phyloP scores from a whole-genome alignment of 2,329 filamentous ascomycete genomes.

The Madurella mycetomatis region DNA sequence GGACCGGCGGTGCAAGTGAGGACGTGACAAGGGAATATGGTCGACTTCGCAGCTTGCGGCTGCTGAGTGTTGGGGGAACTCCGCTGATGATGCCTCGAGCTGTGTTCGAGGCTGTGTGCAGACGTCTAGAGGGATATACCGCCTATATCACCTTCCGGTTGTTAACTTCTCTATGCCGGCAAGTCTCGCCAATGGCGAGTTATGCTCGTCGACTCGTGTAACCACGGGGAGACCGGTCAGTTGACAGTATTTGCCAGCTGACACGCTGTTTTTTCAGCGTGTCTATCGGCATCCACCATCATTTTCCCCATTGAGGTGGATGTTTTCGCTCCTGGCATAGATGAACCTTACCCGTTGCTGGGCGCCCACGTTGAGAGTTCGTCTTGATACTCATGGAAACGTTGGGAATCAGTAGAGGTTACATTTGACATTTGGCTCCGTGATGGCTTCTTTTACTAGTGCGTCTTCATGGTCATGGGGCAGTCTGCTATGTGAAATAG shows the following conservation, averaged over 20 bases:
- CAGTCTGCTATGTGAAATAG: background rate
- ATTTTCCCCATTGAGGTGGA: slow-evolving; percentile 42
- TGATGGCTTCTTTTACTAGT: background rate
- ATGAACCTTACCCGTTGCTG: slow-evolving; percentile 51
- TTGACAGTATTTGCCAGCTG: slow-evolving; percentile 22
- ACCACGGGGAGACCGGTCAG: background rate
- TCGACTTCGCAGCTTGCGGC: background rate
- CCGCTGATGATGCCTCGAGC: no score
- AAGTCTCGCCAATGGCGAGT: no score
- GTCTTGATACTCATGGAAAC: slow-evolving; percentile 50
- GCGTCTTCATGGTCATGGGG: background rate
- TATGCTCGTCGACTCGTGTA: no score
- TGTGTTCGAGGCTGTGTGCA: no score
- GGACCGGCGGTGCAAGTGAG: slow-evolving; percentile 8
- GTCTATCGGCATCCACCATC: slow-evolving; percentile 48
- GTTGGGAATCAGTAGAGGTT: slow-evolving; percentile 58
- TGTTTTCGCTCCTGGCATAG: slow-evolving; percentile 56
- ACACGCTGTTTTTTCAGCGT: slow-evolving; percentile 23
- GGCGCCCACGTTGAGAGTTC: slow-evolving; percentile 54
- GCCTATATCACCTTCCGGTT: no score
- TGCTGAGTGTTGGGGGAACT: background rate
- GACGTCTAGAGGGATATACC: no score
- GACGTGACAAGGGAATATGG: background rate
- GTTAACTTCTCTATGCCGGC: no score
- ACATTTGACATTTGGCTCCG: slow-evolving; percentile 34